A percentile compares a stretch with the other conserved stretches of the same genome.
Conservation (phyloP, 768 basidiomycete genomes). For the Phylloporus sp. region DNA sequence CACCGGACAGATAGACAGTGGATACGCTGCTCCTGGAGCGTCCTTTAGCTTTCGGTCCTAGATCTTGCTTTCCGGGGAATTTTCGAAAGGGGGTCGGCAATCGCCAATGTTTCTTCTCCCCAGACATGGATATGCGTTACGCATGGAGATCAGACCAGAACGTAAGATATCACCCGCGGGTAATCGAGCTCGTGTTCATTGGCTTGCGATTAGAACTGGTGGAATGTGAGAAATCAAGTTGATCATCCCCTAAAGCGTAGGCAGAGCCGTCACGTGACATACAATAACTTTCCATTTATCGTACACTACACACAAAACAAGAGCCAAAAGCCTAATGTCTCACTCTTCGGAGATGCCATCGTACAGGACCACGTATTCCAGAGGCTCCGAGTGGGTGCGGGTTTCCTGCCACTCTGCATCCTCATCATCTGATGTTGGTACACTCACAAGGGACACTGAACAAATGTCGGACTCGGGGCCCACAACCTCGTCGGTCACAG, state of each 20-base stretch:
- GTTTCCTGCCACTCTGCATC: constrained; percentile 58
- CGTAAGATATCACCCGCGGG: not conserved
- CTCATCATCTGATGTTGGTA: constrained; percentile 52
- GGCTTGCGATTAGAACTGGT: not conserved
- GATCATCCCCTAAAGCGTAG: constrained; percentile 14
- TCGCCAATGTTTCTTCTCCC: constrained; percentile 26
- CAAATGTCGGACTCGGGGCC: constrained; percentile 39
- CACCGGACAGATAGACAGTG: constrained; percentile 21
- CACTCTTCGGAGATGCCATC: constrained; percentile 57
- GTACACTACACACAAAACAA: not conserved
- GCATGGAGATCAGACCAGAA: constrained; percentile 7
- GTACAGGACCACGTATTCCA: constrained; percentile 71
- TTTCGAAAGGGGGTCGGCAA: constrained; percentile 21
- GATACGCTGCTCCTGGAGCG: constrained; percentile 13
- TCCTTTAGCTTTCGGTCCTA: not conserved
- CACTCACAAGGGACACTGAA: constrained; percentile 56
- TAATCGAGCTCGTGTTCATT: not conserved
- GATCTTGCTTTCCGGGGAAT: constrained; percentile 6
- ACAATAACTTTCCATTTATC: not conserved
- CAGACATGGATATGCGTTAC: constrained; percentile 15
- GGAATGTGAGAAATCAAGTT: not conserved
- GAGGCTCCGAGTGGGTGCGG: constrained; percentile 36
- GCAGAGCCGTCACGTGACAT: constrained; percentile 15
- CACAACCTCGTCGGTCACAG: constrained; percentile 37
- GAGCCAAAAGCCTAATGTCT: constrained; percentile 1